A percentile compares a stretch with the other conserved stretches of the same genome.
Conservation (phyloP, 2,329 filamentous ascomycete genomes). For the Cladophialophora exuberans region DNA sequence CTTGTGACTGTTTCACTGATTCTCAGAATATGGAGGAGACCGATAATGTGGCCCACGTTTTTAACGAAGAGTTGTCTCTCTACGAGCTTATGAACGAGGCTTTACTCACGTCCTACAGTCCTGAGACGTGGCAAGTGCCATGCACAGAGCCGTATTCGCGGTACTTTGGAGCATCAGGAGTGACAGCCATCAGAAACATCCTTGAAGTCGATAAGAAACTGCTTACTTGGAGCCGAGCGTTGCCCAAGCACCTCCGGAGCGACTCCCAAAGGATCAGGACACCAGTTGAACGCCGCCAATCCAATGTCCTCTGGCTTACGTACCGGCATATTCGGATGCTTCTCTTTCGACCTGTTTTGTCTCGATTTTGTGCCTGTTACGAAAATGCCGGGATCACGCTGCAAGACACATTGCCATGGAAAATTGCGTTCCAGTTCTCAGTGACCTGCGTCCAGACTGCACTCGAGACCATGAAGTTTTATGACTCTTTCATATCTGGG, state of each 20-base stretch:
- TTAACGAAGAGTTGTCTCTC: constrained; percentile 1
- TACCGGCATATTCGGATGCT: constrained; percentile 13
- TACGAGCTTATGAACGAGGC: constrained; percentile 12
- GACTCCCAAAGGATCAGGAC: background rate
- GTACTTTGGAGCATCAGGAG: constrained; percentile 8
- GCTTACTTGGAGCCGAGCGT: background rate
- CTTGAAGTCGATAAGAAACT: constrained; percentile 12
- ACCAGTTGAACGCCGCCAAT: constrained; percentile 1
- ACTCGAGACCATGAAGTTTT: constrained; percentile 40
- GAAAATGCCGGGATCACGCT: too few species aligned
- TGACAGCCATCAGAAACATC: constrained; percentile 1
- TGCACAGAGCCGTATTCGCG: background rate
- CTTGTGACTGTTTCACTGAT: background rate
- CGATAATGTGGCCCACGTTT: too few species aligned
- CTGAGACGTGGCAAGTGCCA: too few species aligned
- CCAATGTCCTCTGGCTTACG: constrained; percentile 2
- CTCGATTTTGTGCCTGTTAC: constrained; percentile 2
- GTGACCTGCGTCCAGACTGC: constrained; percentile 40
- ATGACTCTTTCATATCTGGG: constrained; percentile 27
- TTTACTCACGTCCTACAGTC: constrained; percentile 7
- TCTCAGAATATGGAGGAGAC: too few species aligned
- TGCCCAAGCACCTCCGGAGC: background rate
- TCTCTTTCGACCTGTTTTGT: constrained; percentile 15
- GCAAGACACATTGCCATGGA: background rate
- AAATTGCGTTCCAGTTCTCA: constrained; percentile 33